Evolutionary conservation across 176 grass and related monocot genomes (phyloP), one percentile per base, ranked within the genome.

Genomic region (Oryza officinalis): DNA sequence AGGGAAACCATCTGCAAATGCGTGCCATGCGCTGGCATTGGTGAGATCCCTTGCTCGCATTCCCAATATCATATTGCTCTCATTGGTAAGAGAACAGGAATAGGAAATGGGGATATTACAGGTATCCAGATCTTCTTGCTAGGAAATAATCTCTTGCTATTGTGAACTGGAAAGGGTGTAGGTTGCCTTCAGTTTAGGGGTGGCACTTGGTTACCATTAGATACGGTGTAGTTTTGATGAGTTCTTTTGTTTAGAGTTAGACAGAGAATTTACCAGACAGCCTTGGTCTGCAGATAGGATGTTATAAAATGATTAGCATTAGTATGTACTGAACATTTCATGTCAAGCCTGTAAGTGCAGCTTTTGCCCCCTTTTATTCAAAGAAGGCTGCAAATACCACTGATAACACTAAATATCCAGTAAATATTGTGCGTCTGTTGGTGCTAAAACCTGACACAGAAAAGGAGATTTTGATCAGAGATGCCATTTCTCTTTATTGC

Each of bases 1-100:
- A 95, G 86, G 78, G 97, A 94, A 61, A 96, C 91, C 18, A 92
- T 99, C 80, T 99, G 93, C 93, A 99, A 94, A 13, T 96, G 97
- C 37, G 88, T 99, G 37, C 97, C 93, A 54, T 99, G 97, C 61
- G 80, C 91, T 28, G 97, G 93, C 30, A 86, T 99, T 46, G 97
- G 97, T 99, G 82, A 59, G 87, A 45, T 72, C 41, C 76, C 47
- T 68, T 32, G 44, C 7, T 83, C 31, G 76, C 45, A 8, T 65
- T 65, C 27, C 26, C 37, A 72, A 59, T 67, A n/a, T 77, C 6
- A 18, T 57, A 28, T 41, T 52, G 41, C 25, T 78, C 27, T 44
- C 72, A 1, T 72, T 60, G 60, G 63, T 71, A 41, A 18, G 12
- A 54, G 8, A 28, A 13, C 37, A 1, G 40, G 11, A 67, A 13